Base-by-base conservation (phyloP, 129 eudicot genomes). In the Pseudognaphalium luteoalbum region DNA sequence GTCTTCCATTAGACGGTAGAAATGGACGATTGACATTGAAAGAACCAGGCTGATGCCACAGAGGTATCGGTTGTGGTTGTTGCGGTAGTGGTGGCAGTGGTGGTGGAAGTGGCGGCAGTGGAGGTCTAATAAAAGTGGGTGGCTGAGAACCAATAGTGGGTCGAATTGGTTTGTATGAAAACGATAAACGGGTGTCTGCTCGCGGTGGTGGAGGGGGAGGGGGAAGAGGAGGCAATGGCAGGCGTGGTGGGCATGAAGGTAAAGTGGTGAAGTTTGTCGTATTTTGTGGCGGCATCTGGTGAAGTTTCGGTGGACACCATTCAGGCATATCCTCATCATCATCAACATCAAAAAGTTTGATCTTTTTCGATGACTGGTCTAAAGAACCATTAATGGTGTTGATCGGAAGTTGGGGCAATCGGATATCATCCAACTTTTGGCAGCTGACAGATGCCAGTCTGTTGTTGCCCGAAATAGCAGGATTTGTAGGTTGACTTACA, bases 291-390 rank as follows among this genome's bases (percentile, higher is more conserved):
- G 78, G 82, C 41, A 59, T 28, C 80, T 69, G 74, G 59, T 80
- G 78, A 21, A 68, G 81, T 47, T 81, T 75, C 0, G 95, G 92
- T 2, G 96, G 96, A 30, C 81, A 68, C 96, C 96, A 89, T 77
- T 89, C 96, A 3, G 96, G 96, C 86, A 89, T 87, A 63, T 89
- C 17, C 17, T 44, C 92, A 41, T 88, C 91, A 15, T 74, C 90
- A 0, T 85, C 79, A 39, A 83, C 88, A 75, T 85, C 87, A 76
- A 83, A 86, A 73, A 86, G 78, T 19, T 65, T 77, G 56, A 42
- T 75, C 63, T 85, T 79, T 56, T 86, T 86, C 16, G 66, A 7
- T 30, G 70, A 51, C 22, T 54, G 76, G 14, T 67, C 56, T 75
- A 64, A 57, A 51, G 68, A 72, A 63, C 39, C 37, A 8, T 72